phyloP scores from a whole-genome alignment of 495 filamentous ascomycete species.

The Corynascus novoguineensis region DNA sequence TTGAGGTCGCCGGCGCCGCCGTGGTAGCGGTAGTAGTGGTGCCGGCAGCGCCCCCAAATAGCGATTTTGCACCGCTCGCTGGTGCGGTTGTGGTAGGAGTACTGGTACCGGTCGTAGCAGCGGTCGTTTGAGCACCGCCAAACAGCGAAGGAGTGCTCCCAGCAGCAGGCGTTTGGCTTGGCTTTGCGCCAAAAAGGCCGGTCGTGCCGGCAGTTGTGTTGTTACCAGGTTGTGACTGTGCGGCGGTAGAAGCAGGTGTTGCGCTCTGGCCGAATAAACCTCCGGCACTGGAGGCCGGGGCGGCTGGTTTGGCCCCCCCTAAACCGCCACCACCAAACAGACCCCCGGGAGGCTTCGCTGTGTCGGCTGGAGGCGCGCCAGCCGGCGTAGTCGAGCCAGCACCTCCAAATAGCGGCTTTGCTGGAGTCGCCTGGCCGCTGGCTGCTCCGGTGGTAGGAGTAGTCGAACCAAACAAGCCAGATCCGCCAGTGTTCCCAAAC shows the following conservation, averaged over 20 bases:
- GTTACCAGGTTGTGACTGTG: constrained; percentile 3
- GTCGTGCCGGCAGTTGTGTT: constrained; percentile 15
- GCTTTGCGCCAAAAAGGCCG: constrained; percentile 6
- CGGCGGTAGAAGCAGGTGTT: constrained; percentile 8
- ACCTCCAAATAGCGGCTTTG: constrained; percentile 25
- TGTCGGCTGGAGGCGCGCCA: constrained; percentile 27
- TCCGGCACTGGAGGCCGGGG: neutral
- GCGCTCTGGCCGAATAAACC: constrained; percentile 19
- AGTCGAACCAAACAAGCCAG: constrained; percentile 9
- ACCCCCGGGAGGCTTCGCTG: constrained; percentile 18
- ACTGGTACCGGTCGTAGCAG: neutral
- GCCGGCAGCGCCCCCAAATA: constrained; percentile 9
- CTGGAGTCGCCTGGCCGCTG: constrained; percentile 23
- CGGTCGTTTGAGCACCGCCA: neutral
- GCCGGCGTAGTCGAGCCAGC: constrained; percentile 31
- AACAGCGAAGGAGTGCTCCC: constrained; percentile 16
- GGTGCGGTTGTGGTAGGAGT: constrained; percentile 5
- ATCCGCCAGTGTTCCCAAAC: constrained; percentile 5
- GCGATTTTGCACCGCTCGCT: neutral
- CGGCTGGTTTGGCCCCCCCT: constrained; percentile 14
- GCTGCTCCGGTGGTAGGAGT: constrained; percentile 1
- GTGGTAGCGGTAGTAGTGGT: constrained; percentile 6
- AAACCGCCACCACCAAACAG: constrained; percentile 12
- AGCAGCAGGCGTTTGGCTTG: neutral
- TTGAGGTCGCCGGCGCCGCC: constrained; percentile 18